phyloP scores from a whole-genome alignment of 2,329 filamentous ascomycete genomes.

The Paecilomyces sp. region DNA sequence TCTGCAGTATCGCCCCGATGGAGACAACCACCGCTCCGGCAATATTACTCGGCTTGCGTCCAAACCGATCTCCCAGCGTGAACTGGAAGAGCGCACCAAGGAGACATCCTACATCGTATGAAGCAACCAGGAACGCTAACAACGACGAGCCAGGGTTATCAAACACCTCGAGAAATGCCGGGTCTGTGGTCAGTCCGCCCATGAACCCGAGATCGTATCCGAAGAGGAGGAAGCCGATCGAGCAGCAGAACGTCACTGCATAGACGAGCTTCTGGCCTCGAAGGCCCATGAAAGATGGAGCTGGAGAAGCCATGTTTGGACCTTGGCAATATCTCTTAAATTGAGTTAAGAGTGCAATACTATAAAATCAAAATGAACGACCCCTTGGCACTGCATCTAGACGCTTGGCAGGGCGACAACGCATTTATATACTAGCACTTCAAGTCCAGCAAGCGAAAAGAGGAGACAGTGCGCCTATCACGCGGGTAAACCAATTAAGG shows the following conservation, averaged over 20 bases:
- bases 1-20: conserved; percentile 17
- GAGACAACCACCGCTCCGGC: conserved; percentile 23
- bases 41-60: conserved; percentile 36
- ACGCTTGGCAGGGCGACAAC: too few species aligned
- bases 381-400: too few species aligned
- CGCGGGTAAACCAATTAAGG: too few species aligned
- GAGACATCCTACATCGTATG: conserved; percentile 20
- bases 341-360: too few species aligned
- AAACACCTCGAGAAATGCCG: conserved; percentile 7
- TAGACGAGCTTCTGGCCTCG: conserved; percentile 13
- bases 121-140: conserved; percentile 14
- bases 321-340: not conserved
- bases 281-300: conserved; percentile 5
- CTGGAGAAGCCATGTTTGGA: not conserved
- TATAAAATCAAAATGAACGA: too few species aligned
- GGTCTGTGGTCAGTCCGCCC: conserved; percentile 7
- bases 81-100: conserved; percentile 20
- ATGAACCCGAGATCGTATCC: conserved; percentile 39
- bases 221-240: conserved; percentile 37
- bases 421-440: too few species aligned
- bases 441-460: too few species aligned
- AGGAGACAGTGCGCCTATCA: too few species aligned
- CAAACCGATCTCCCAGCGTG: conserved; percentile 35
- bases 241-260: conserved; percentile 14
- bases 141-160: conserved; percentile 14